Evolutionary conservation across 805 yeast genomes (phyloP).

Genomic region (Kuraishia ogatae): DNA sequence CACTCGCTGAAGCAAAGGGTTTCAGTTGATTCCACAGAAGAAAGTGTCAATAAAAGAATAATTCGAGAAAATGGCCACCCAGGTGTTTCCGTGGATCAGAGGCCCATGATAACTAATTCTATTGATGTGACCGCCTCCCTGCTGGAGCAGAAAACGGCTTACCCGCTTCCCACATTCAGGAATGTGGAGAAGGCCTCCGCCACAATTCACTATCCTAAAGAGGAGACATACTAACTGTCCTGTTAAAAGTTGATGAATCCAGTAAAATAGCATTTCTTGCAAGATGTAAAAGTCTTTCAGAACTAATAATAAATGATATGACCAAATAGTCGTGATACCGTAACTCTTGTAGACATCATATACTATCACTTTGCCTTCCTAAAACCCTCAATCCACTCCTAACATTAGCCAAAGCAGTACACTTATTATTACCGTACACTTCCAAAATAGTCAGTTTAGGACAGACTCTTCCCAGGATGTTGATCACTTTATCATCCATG

Average conservation of each 20-base stretch:
- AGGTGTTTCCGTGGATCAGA: constrained; percentile 24
- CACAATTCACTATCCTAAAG: constrained; percentile 31
- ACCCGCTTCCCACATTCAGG: constrained; percentile 46
- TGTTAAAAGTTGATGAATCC: neutral
- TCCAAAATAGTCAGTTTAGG: constrained; percentile 58
- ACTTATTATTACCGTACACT: constrained; percentile 72
- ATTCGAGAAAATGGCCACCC: constrained; percentile 27
- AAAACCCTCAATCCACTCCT: constrained; percentile 52
- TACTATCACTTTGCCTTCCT: constrained; percentile 67
- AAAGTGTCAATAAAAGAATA: constrained; percentile 17
- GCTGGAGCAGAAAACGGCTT: constrained; percentile 14
- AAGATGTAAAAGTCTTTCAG: neutral
- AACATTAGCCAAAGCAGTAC: constrained; percentile 45
- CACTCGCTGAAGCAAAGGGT: constrained; percentile 22
- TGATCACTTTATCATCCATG: constrained; percentile 63
- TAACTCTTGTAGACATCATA: constrained; percentile 15
- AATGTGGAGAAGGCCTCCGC: constrained; percentile 56
- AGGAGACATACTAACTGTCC: constrained; percentile 3
- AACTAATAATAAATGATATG: neutral
- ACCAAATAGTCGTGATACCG: too few species aligned
- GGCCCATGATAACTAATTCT: constrained; percentile 35
- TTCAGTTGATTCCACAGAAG: constrained; percentile 18
- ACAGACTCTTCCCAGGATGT: constrained; percentile 47
- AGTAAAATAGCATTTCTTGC: neutral
- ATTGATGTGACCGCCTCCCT: constrained; percentile 14